phyloP scores from a whole-genome alignment of 768 basidiomycete genomes.

The Termitomyces sp. region DNA sequence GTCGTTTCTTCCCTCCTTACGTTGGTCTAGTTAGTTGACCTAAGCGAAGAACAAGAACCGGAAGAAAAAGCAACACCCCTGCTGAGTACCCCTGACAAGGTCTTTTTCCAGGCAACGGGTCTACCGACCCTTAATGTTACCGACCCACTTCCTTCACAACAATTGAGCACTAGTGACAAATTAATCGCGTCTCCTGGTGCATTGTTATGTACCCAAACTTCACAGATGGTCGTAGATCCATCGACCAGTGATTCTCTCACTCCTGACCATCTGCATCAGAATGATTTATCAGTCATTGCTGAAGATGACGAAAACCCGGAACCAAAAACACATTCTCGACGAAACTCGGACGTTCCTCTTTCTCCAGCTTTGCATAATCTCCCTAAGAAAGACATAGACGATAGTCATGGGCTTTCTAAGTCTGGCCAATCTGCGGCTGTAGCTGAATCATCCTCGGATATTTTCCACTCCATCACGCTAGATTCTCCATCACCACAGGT shows the following conservation, averaged over 20 bases:
- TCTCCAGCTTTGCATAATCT: not conserved
- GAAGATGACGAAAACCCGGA: slow-evolving; percentile 65
- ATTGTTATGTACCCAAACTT: not conserved
- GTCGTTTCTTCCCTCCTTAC: not conserved
- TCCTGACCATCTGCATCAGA: slow-evolving; percentile 20
- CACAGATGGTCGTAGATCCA: not conserved
- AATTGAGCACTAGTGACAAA: not conserved
- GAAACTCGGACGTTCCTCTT: not conserved
- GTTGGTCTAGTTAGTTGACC: slow-evolving; percentile 24
- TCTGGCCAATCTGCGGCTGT: slow-evolving; percentile 3
- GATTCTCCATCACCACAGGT: slow-evolving; percentile 23
- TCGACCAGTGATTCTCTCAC: not conserved
- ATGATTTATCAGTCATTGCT: slow-evolving; percentile 61
- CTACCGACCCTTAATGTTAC: not conserved
- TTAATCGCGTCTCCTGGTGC: not conserved
- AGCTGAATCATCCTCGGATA: slow-evolving; percentile 27
- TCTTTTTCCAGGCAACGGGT: slow-evolving; percentile 30
- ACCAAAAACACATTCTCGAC: slow-evolving; percentile 17
- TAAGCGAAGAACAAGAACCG: not conserved
- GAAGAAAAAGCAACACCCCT: slow-evolving; percentile 35
- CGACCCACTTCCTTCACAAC: not conserved
- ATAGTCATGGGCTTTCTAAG: not conserved
- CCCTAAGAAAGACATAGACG: not conserved
- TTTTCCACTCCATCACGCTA: slow-evolving; percentile 32
- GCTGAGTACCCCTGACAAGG: slow-evolving; percentile 43